Percentiles rank a stretch among this genome's conserved stretches.
These are phyloP conservation scores for Melanopsichium pennsylvanicum DNA, from an alignment of 1,284 basidiomycete genomes.

Conservation along the genomic window DNA sequence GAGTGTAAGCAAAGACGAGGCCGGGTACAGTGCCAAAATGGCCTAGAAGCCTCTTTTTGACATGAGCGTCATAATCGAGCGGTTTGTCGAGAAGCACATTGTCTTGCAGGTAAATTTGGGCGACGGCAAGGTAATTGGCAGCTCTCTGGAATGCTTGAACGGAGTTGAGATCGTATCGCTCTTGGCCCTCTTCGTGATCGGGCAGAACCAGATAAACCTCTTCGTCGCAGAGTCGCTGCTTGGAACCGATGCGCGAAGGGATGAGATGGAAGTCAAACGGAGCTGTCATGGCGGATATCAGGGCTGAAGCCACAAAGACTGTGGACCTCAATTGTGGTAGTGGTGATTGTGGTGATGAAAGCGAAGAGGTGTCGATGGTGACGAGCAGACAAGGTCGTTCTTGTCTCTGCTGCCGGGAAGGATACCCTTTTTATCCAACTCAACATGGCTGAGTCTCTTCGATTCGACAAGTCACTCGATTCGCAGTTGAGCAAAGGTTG, in stretches of 20 bases:
- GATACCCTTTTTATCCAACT: too few species aligned
- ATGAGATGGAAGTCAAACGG: constrained; percentile 8
- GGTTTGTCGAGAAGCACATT: constrained; percentile 74
- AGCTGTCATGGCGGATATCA: constrained; percentile 11
- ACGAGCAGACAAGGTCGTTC: too few species aligned
- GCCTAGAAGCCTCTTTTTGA: constrained; percentile 80
- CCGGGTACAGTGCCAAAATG: constrained; percentile 72
- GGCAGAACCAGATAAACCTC: constrained; percentile 8
- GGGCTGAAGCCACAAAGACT: background rate
- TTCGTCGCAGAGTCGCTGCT: constrained; percentile 1
- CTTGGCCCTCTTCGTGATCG: background rate
- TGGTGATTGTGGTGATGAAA: too few species aligned
- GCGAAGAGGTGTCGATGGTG: too few species aligned
- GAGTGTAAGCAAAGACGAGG: constrained; percentile 79
- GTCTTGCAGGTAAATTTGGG: constrained; percentile 77
- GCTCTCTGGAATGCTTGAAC: constrained; percentile 37
- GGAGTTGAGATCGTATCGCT: constrained; percentile 20
- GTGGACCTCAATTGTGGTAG: too few species aligned
- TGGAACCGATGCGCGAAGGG: constrained; percentile 9
- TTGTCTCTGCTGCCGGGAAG: too few species aligned
- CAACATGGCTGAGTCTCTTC: too few species aligned
- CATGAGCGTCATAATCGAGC: constrained; percentile 67
- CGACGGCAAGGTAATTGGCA: constrained; percentile 63
- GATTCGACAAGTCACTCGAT: too few species aligned
- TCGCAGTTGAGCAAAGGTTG: too few species aligned